phyloP scores from a whole-genome alignment of 805 yeast genomes.

The Ogataea salicorniae region DNA sequence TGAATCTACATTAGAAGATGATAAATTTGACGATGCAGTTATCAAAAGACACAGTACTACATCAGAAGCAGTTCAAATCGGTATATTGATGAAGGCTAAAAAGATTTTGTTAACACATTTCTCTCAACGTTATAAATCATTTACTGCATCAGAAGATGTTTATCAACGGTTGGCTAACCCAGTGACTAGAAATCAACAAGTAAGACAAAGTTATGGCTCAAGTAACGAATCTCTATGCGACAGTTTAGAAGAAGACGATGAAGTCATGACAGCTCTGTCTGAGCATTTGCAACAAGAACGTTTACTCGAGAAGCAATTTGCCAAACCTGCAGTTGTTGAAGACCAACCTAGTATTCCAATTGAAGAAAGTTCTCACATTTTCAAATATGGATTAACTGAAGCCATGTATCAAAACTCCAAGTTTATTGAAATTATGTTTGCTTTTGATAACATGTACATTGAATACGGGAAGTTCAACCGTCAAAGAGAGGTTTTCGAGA shows the following conservation, averaged over 20 bases:
- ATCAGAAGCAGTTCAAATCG: conserved; percentile 74
- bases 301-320: conserved; percentile 22
- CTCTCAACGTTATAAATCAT: conserved; percentile 77
- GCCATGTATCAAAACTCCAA: conserved; percentile 22
- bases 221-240: background rate
- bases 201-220: too few species aligned
- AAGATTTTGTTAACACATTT: conserved; percentile 83
- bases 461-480: conserved; percentile 38
- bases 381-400: conserved; percentile 8
- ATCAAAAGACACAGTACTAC: conserved; percentile 84
- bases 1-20: conserved; percentile 89
- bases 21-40: conserved; percentile 68
- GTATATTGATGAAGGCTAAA: conserved; percentile 64
- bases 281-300: background rate
- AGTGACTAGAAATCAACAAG: background rate
- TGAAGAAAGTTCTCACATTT: conserved; percentile 21
- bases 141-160: conserved; percentile 27
- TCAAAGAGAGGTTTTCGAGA: conserved; percentile 26
- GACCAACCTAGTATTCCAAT: conserved; percentile 17
- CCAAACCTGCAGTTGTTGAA: background rate
- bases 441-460: conserved; percentile 63
- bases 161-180: conserved; percentile 21
- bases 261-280: background rate
- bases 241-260: background rate
- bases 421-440: conserved; percentile 37